Evolutionary conservation across 192 early-diverging fungal genomes (phyloP).

Genomic region (Entomortierella lignicola): DNA sequence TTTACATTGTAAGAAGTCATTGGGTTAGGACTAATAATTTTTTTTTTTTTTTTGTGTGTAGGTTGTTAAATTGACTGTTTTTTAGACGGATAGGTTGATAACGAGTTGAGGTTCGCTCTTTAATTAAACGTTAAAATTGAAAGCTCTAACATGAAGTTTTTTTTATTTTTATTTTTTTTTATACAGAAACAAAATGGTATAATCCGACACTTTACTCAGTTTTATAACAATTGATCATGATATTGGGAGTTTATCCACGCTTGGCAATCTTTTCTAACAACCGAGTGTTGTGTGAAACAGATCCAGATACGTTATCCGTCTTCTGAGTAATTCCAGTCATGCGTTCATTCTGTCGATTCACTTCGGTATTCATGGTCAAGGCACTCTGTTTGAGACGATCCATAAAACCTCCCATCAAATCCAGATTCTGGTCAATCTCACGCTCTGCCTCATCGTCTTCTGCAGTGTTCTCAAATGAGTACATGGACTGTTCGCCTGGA

Average conservation of each 20-base stretch:
- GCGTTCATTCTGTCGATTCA: conserved; percentile 70
- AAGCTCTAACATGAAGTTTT: no score
- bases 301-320: conserved; percentile 61
- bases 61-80: no score
- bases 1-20: no score
- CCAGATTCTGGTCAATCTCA: conserved; percentile 77
- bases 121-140: no score
- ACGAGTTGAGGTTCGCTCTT: no score
- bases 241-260: conserved; percentile 19
- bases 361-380: conserved; percentile 66
- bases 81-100: no score
- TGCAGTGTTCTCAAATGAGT: conserved; percentile 69
- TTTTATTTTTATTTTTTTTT: no score
- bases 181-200: no score
- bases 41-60: no score
- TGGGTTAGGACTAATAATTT: no score
- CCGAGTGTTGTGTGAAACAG: conserved; percentile 40
- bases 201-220: no score
- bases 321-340: conserved; percentile 60
- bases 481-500: conserved; percentile 65
- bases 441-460: conserved; percentile 76
- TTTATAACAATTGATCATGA: not conserved
- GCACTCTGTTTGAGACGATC: conserved; percentile 70
- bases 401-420: conserved; percentile 63
- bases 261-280: conserved; percentile 52